Base-by-base conservation (phyloP, 2,329 filamentous ascomycete species). In the Botryosphaeria dothidea region DNA sequence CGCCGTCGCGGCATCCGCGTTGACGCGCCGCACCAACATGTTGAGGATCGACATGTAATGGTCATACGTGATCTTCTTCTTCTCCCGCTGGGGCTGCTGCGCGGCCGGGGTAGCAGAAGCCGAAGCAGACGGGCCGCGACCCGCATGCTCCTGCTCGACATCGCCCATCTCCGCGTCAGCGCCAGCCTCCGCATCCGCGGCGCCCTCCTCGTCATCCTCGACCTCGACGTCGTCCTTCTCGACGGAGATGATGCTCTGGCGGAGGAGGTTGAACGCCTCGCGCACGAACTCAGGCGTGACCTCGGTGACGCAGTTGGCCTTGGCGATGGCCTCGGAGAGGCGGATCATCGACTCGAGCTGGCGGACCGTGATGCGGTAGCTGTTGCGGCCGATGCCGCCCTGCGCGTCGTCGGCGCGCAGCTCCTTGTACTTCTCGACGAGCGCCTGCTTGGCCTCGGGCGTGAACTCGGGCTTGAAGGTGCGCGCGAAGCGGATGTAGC, bases 151-250 rank as follows among this genome's bases (percentile, higher is more conserved):
- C 66, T 78, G 71, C 69, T 79, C 70, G 15, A 69, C 70, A 31
- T 66, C 70, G 15, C 54, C 63, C 63, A 65, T 65, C 21, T 73
- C 71, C 23, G 67, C 71, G 41, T 71, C 81, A 29, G 72, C 74
- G 45, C 83, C 83, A 2, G 84, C 85, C 2, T 84, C 83, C 15
- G 74, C 80, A 48, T 79, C 83, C 65, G 80, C 76, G 67, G 83
- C 82, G 21, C 88, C 86, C 21, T 91, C 90, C 3, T 92, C 90
- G 5, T 89, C 86, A 5, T 93, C 93, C 62, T 97, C 92, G 67
- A 99, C 90, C 74, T 98, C 94, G 17, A 99, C 89, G 72, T 99
- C 95, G 71, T 99, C 95, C 74, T 98, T 95, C 79, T 99, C 95
- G 27, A 99, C 95, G 1, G 91, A 95, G 72, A 99, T 97, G 76